A percentile compares a stretch with the other conserved stretches of the same genome.
Conservation (phyloP, 179 eudicot species). For the Gypsophila paniculata region DNA sequence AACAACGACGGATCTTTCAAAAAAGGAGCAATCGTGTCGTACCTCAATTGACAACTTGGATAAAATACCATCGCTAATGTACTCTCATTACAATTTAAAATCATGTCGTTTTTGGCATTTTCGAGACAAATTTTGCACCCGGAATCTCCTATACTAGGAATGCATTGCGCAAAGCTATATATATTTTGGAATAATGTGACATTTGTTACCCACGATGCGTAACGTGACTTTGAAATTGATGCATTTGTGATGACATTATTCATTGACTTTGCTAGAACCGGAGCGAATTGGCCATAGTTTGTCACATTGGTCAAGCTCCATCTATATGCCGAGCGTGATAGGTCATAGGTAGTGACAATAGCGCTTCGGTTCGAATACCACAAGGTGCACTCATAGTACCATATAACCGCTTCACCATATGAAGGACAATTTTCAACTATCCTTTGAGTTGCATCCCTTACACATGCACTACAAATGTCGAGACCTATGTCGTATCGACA, state of each 20-base stretch:
- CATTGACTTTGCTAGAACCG: neutral
- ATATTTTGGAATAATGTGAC: neutral
- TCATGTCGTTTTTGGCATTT: no score
- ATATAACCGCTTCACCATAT: slow-evolving; percentile 1
- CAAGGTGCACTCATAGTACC: slow-evolving; percentile 28
- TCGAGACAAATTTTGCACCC: slow-evolving; percentile 18
- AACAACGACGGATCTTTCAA: neutral
- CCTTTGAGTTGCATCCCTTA: slow-evolving; percentile 8
- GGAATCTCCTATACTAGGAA: slow-evolving; percentile 1
- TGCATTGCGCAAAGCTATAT: slow-evolving; percentile 26
- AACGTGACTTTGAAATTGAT: neutral
- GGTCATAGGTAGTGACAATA: slow-evolving; percentile 8
- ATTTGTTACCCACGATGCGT: slow-evolving; percentile 12
- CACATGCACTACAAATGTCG: slow-evolving; percentile 14
- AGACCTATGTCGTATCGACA: slow-evolving; percentile 19
- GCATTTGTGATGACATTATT: slow-evolving; percentile 16
- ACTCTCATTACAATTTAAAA: no score
- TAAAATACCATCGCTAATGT: neutral
- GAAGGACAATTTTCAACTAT: slow-evolving; percentile 1
- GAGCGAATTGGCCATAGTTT: neutral
- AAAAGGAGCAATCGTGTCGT: neutral
- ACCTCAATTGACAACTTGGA: slow-evolving; percentile 27
- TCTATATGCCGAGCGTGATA: neutral
- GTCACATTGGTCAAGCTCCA: neutral
- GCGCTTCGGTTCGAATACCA: slow-evolving; percentile 20